Evolutionary conservation across 2,329 filamentous ascomycete species (phyloP).

Genomic region (Drechslerella coelobrocha): DNA sequence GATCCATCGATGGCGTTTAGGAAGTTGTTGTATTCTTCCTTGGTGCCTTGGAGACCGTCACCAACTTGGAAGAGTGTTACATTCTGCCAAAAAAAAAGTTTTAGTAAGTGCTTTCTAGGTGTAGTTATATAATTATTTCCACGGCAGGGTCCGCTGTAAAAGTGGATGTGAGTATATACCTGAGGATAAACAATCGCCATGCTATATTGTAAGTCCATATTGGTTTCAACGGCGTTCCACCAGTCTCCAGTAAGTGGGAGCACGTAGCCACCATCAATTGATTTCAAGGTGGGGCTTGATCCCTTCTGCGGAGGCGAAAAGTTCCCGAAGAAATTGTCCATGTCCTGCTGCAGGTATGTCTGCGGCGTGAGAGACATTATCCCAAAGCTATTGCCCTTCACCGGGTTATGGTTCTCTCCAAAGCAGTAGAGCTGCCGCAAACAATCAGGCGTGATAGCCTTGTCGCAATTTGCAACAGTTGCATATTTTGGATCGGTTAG

Average conservation of each 20-base stretch:
- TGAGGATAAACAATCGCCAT: slow-evolving; percentile 64
- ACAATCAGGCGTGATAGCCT: slow-evolving; percentile 66
- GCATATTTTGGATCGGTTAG: slow-evolving; percentile 33
- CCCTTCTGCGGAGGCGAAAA: slow-evolving; percentile 60
- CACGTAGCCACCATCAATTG: slow-evolving; percentile 61
- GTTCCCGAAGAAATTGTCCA: slow-evolving; percentile 62
- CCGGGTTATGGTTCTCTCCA: slow-evolving; percentile 41
- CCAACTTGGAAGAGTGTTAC: slow-evolving; percentile 62
- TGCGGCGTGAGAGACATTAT: slow-evolving; percentile 65
- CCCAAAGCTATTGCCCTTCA: slow-evolving; percentile 63
- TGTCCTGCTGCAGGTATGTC: slow-evolving; percentile 63
- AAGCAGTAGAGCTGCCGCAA: slow-evolving; percentile 62
- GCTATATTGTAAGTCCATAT: slow-evolving; percentile 67
- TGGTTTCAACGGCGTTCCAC: slow-evolving; percentile 64
- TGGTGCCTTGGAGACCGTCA: slow-evolving; percentile 63
- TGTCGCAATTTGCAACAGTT: slow-evolving; percentile 59
- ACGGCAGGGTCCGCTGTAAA: too few species aligned
- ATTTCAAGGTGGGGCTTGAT: slow-evolving; percentile 60
- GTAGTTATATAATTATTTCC: too few species aligned
- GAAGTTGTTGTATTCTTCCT: slow-evolving; percentile 74
- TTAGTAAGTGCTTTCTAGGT: too few species aligned
- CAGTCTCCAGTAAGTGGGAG: slow-evolving; percentile 45
- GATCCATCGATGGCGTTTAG: slow-evolving; percentile 65
- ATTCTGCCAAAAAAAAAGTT: slow-evolving; percentile 61
- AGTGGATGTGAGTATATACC: slow-evolving; percentile 56